A percentile compares a stretch with the other conserved stretches of the same genome.
These are phyloP conservation scores for Zymoseptoria brevis DNA, from an alignment of 2,329 filamentous ascomycete genomes.

Conservation along the genomic window DNA sequence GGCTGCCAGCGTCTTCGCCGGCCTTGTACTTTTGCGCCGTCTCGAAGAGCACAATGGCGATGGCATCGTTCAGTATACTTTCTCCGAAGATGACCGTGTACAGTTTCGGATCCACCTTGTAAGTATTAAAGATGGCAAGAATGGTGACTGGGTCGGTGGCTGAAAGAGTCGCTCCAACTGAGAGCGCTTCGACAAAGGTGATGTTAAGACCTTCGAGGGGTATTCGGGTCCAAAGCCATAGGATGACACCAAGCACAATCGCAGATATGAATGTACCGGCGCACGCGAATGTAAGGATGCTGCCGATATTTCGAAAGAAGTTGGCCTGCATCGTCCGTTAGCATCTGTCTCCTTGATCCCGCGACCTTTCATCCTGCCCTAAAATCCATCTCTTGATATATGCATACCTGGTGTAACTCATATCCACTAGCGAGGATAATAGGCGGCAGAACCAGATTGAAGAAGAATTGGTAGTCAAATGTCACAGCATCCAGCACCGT, in stretches of 20 bases:
- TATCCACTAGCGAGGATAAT: slow-evolving; percentile 97
- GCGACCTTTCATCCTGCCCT: neutral
- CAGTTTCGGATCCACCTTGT: slow-evolving; percentile 97
- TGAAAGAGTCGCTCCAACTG: slow-evolving; percentile 89
- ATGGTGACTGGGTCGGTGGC: slow-evolving; percentile 97
- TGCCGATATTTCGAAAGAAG: slow-evolving; percentile 97
- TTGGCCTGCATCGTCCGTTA: slow-evolving; percentile 52
- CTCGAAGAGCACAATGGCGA: slow-evolving; percentile 97
- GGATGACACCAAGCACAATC: slow-evolving; percentile 79
- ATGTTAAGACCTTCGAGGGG: slow-evolving; percentile 79
- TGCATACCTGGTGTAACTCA: slow-evolving; percentile 72
- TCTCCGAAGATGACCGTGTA: slow-evolving; percentile 99
- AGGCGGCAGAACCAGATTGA: slow-evolving; percentile 94
- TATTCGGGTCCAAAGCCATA: slow-evolving; percentile 82
- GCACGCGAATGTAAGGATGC: slow-evolving; percentile 95
- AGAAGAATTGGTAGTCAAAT: slow-evolving; percentile 99
- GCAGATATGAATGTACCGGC: slow-evolving; percentile 95
- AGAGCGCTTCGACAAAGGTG: slow-evolving; percentile 90
- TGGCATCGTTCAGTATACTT: slow-evolving; percentile 94
- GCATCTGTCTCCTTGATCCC: neutral
- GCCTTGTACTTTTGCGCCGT: slow-evolving; percentile 89
- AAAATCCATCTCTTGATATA: neutral
- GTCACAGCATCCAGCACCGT: slow-evolving; percentile 85
- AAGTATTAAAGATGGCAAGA: slow-evolving; percentile 96
- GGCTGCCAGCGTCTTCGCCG: slow-evolving; percentile 57